Conservation (phyloP, 352 stramenopile genomes). For the Globisporangium rhizosaccharum region DNA sequence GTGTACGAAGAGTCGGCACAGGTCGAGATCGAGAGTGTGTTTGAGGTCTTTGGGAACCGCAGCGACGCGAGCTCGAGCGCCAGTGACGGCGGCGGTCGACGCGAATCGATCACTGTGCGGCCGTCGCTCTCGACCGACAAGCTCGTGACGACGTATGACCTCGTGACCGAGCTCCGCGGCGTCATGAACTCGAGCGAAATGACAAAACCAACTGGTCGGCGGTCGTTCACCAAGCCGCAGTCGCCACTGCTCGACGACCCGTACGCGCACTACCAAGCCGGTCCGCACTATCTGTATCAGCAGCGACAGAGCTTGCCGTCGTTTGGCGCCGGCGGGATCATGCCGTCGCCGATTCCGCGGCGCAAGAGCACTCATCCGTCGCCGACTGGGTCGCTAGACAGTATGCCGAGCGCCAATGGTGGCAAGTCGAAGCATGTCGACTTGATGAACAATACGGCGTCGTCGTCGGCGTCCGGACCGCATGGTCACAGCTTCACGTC, state of each 20-base stretch:
- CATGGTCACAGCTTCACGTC: slow-evolving; percentile 12
- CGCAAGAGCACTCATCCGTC: slow-evolving; percentile 6
- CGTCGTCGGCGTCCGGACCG: slow-evolving; percentile 8
- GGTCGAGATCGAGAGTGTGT: slow-evolving; percentile 47
- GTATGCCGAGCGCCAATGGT: neutral
- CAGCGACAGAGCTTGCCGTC: slow-evolving; percentile 12
- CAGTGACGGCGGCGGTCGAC: slow-evolving; percentile 6
- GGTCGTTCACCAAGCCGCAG: slow-evolving; percentile 7
- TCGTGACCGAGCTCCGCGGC: slow-evolving; percentile 48
- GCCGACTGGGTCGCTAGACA: slow-evolving; percentile 5
- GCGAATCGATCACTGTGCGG: slow-evolving; percentile 8
- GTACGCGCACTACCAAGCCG: neutral
- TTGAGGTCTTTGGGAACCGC: slow-evolving; percentile 35
- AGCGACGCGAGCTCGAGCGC: slow-evolving; percentile 10
- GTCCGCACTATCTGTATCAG: slow-evolving; percentile 1
- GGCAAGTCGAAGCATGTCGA: slow-evolving; percentile 6
- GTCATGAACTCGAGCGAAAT: slow-evolving; percentile 77
- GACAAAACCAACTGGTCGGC: slow-evolving; percentile 27
- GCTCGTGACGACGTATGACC: slow-evolving; percentile 19
- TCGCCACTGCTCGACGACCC: neutral
- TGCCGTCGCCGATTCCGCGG: slow-evolving; percentile 12
- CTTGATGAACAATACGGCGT: slow-evolving; percentile 12
- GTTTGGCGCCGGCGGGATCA: slow-evolving; percentile 3
- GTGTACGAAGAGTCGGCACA: slow-evolving; percentile 10
- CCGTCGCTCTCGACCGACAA: neutral